phyloP scores from a whole-genome alignment of 768 basidiomycete genomes.

The Podaxis carcinomalis region DNA sequence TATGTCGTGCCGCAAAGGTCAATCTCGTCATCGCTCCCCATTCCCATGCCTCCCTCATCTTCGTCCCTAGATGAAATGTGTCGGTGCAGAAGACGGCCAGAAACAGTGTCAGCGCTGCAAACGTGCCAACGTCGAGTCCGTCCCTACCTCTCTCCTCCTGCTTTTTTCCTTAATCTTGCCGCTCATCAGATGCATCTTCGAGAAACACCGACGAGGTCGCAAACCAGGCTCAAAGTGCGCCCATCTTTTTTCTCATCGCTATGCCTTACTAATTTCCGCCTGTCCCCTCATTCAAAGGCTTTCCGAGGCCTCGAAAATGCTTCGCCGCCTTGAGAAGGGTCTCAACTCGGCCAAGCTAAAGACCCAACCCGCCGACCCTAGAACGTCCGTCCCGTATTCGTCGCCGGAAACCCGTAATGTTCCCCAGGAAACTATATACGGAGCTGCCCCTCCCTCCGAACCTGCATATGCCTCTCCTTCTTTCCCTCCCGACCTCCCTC shows the following conservation, averaged over 20 bases:
- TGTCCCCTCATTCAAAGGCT: slow-evolving; percentile 39
- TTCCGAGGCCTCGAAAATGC: slow-evolving; percentile 88
- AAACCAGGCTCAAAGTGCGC: slow-evolving; percentile 87
- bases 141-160: slow-evolving; percentile 17
- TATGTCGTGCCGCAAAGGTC: slow-evolving; percentile 83
- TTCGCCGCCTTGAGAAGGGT: slow-evolving; percentile 81
- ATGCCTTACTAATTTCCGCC: slow-evolving; percentile 11
- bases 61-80: slow-evolving; percentile 77
- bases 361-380: slow-evolving; percentile 41
- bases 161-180: slow-evolving; percentile 14
- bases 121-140: slow-evolving; percentile 72
- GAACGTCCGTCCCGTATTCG: slow-evolving; percentile 28
- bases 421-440: slow-evolving; percentile 26
- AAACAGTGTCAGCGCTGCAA: slow-evolving; percentile 82
- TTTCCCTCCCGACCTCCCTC: slow-evolving; percentile 24
- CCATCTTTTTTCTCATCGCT: slow-evolving; percentile 10
- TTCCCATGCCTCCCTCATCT: slow-evolving; percentile 16
- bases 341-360: slow-evolving; percentile 75
- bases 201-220: slow-evolving; percentile 84
- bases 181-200: slow-evolving; percentile 66
- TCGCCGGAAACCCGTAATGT: slow-evolving; percentile 21
- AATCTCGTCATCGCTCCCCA: slow-evolving; percentile 12
- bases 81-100: slow-evolving; percentile 81
- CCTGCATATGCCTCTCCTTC: slow-evolving; percentile 16
- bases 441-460: slow-evolving; percentile 26